Evolutionary conservation across 2,329 filamentous ascomycete genomes (phyloP), one percentile per base, ranked within the genome.

Genomic region (Epicoccum sorghinum): DNA sequence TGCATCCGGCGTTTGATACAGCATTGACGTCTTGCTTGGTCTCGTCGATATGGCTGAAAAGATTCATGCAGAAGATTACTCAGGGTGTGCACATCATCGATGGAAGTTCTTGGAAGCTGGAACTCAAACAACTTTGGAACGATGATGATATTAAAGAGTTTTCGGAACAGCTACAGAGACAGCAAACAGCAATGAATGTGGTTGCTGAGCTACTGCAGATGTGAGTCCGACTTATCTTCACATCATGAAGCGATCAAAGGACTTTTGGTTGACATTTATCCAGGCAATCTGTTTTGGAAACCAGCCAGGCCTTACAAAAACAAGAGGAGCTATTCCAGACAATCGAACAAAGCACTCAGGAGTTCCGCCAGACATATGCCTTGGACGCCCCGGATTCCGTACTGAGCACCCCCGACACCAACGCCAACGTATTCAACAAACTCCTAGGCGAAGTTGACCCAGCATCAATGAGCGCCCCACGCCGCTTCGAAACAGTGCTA

Each of bases 41-140:
- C 2, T 29, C 61, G 6, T 58, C 55, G 32, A 48, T 47, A 13
- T 57, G 49, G 36, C 54, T 68, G 0, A 60, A 66, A 2, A 51
- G 56, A 12, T 56, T 53, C 12, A 55, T 68, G 47, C 35, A 49
- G 9, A 48, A 42, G 30, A 57, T 66, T 25, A 42, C 32, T 6
- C 50, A 44, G 18, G 41, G 39, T 10, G 32, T 55, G 4, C 35
- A 56, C 7, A 27, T 38, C 12, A 44, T 37, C 1, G 43, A 42
- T n/a, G 47, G 38, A 32, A 25, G 23, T n/a, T 53, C 47, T 4
- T 62, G 60, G 64, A 61, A 59, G 44, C 42, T 36, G 14, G 47
- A 53, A 23, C 58, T 61, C 36, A 55, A 55, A 33, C 61, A 56
- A n/a, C 49, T 63, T 10, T 66, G 62, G 61, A 65, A 61, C 32